phyloP scores from a whole-genome alignment of 805 yeast species.

The Lachancea quebecensis region DNA sequence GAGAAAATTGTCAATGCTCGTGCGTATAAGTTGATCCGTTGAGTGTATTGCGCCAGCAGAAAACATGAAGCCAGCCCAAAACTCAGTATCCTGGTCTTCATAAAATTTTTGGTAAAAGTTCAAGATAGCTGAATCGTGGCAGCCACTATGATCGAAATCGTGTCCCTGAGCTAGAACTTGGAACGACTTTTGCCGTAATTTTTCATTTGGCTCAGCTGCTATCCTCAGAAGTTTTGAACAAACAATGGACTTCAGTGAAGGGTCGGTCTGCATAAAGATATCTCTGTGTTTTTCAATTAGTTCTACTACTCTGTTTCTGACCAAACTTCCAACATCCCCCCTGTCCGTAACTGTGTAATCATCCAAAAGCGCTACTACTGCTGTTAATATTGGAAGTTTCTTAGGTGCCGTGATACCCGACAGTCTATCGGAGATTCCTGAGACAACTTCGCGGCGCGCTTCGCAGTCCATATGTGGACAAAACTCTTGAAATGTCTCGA shows the following conservation, averaged over 20 bases:
- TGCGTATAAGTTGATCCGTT: constrained; percentile 37
- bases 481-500: neutral
- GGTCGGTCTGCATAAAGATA: constrained; percentile 1
- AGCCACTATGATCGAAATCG: constrained; percentile 8
- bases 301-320: constrained; percentile 46
- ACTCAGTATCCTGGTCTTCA: constrained; percentile 24
- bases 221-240: constrained; percentile 43
- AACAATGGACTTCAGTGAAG: constrained; percentile 13
- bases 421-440: constrained; percentile 17
- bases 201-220: constrained; percentile 57
- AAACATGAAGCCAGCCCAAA: constrained; percentile 51
- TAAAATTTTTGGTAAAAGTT: constrained; percentile 10
- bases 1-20: constrained; percentile 37
- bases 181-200: constrained; percentile 36
- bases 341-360: constrained; percentile 75
- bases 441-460: constrained; percentile 15
- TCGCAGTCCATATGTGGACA: constrained; percentile 5
- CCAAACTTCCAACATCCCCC: constrained; percentile 88
- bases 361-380: constrained; percentile 40
- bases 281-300: constrained; percentile 32
- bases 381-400: constrained; percentile 7
- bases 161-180: constrained; percentile 10
- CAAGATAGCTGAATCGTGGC: constrained; percentile 29
- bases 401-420: neutral
- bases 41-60: constrained; percentile 54